Evolutionary conservation across 1,284 basidiomycete genomes (phyloP).

Genomic region (Cutaneotrichosporon daszewskae): DNA sequence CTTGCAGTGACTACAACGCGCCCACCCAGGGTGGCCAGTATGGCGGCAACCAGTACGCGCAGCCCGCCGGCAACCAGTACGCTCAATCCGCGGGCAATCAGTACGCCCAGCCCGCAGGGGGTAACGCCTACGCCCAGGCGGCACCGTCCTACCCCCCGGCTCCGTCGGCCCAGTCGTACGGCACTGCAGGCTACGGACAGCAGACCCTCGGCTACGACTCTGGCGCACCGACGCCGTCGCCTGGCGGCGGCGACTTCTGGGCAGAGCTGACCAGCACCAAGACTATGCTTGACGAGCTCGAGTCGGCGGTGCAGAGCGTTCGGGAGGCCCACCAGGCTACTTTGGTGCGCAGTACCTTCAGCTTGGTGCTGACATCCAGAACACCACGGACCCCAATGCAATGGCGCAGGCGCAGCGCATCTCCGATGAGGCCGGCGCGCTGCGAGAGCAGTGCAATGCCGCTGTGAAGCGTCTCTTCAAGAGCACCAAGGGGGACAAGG

Average conservation of each 20-base stretch:
- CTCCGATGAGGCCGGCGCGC: slow-evolving; percentile 67
- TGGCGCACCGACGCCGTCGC: slow-evolving; percentile 9
- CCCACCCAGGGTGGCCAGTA: neutral
- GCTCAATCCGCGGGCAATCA: slow-evolving; percentile 28
- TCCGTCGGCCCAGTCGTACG: no score
- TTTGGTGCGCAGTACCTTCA: neutral
- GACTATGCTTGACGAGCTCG: slow-evolving; percentile 32
- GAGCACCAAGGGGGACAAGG: slow-evolving; percentile 68
- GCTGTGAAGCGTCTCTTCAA: slow-evolving; percentile 74
- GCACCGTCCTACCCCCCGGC: no score
- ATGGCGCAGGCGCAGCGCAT: slow-evolving; percentile 58
- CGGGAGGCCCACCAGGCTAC: slow-evolving; percentile 29
- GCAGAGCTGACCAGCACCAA: slow-evolving; percentile 34
- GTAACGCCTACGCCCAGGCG: slow-evolving; percentile 12
- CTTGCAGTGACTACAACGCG: neutral
- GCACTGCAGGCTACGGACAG: no score
- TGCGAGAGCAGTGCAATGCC: slow-evolving; percentile 68
- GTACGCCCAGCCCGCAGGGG: slow-evolving; percentile 19
- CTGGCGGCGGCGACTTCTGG: slow-evolving; percentile 40
- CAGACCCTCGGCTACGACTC: no score
- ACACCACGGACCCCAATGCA: slow-evolving; percentile 41
- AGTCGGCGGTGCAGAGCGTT: slow-evolving; percentile 45
- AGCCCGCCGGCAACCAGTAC: slow-evolving; percentile 35
- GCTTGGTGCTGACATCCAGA: slow-evolving; percentile 18
- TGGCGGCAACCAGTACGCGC: slow-evolving; percentile 13